Conservation (phyloP, 352 stramenopile species). For the Pythium coloratum region DNA sequence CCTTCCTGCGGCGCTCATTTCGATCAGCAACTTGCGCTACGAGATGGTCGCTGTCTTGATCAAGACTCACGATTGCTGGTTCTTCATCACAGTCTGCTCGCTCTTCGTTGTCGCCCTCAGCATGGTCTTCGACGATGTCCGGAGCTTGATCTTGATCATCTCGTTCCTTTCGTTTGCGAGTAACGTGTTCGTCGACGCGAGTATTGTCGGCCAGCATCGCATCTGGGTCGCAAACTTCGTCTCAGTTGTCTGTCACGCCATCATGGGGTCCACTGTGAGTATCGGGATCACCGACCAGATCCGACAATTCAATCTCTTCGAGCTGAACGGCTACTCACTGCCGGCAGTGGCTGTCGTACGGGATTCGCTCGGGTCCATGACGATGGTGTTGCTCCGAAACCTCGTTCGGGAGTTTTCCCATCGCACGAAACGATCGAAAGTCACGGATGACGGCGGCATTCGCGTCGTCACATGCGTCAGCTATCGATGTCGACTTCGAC, state of each 20-base stretch:
- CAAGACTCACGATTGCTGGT: constrained; percentile 25
- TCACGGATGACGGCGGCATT: neutral
- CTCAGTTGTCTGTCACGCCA: neutral
- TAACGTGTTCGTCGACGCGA: constrained; percentile 26
- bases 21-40: constrained; percentile 14
- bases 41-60: constrained; percentile 22
- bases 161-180: constrained; percentile 3
- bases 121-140: constrained; percentile 11
- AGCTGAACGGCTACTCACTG: constrained; percentile 16
- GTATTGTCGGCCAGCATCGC: constrained; percentile 3
- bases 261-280: neutral
- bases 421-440: neutral
- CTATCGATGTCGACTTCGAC: constrained; percentile 20
- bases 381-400: constrained; percentile 14
- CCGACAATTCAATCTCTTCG: constrained; percentile 16
- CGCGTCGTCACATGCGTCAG: constrained; percentile 15
- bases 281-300: constrained; percentile 6
- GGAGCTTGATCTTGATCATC: neutral
- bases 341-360: constrained; percentile 8
- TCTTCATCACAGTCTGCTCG: constrained; percentile 11
- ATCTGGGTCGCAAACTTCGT: constrained; percentile 18
- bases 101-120: constrained; percentile 10
- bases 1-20: constrained; percentile 8
- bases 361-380: constrained; percentile 14
- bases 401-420: constrained; percentile 6